These are phyloP conservation scores for Fusarium sambucinum DNA, from an alignment of 2,329 filamentous ascomycete species.

Conservation along the genomic window DNA sequence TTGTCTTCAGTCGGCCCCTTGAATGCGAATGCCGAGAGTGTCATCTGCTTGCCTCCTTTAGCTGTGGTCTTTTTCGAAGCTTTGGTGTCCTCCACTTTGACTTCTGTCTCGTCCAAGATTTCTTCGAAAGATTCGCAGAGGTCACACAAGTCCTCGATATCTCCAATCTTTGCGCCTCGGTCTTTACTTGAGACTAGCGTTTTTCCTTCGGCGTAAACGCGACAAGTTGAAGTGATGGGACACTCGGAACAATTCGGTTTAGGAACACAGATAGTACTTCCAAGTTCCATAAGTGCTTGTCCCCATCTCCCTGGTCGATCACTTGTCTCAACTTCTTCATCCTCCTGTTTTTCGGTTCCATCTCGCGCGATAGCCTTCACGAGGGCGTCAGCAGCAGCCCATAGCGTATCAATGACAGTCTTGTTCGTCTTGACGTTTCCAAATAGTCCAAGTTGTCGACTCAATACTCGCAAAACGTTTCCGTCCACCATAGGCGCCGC, in stretches of 20 bases:
- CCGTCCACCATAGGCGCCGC: conserved; percentile 73
- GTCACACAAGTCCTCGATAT: conserved; percentile 65
- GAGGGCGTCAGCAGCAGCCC: conserved; percentile 68
- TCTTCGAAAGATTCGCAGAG: conserved; percentile 62
- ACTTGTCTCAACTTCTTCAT: conserved; percentile 53
- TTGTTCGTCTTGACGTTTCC: conserved; percentile 70
- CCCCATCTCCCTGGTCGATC: conserved; percentile 71
- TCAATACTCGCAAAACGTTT: conserved; percentile 71
- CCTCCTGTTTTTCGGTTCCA: conserved; percentile 34
- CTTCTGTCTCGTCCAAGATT: conserved; percentile 39
- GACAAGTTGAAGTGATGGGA: conserved; percentile 64
- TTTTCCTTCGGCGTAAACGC: conserved; percentile 63
- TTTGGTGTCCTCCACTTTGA: conserved; percentile 13
- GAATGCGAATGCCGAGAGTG: conserved; percentile 54
- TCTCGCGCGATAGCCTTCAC: conserved; percentile 64
- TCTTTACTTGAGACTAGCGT: conserved; percentile 42
- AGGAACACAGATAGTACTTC: conserved; percentile 71
- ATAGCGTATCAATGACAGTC: conserved; percentile 64
- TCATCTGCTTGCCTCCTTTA: conserved; percentile 46
- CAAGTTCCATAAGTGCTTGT: conserved; percentile 74
- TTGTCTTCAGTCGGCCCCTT: conserved; percentile 37
- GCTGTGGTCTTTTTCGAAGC: conserved; percentile 24
- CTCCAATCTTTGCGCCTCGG: conserved; percentile 45
- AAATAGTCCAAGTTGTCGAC: conserved; percentile 68
- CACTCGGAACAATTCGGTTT: conserved; percentile 67